These are phyloP conservation scores for Athelia sp. DNA, from an alignment of 1,284 basidiomycete genomes.

Conservation along the genomic window DNA sequence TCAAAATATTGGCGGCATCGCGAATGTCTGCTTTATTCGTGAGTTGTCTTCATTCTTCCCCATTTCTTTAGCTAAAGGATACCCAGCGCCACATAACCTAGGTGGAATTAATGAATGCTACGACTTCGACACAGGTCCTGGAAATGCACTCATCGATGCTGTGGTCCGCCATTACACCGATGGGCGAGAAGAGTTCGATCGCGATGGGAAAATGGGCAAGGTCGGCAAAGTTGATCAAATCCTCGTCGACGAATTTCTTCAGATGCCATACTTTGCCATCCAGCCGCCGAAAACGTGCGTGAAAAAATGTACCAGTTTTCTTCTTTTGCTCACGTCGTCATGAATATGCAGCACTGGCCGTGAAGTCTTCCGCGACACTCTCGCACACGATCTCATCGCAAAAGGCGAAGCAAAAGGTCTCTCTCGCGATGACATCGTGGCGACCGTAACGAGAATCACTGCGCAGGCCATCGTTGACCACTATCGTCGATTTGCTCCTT, in stretches of 20 bases:
- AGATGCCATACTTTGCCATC: conserved; percentile 3
- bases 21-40: conserved; percentile 6
- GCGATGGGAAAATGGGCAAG: conserved; percentile 1
- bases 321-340: too few relatives aligned
- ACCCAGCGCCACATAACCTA: neutral
- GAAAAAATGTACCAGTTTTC: too few relatives aligned
- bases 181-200: conserved; percentile 3
- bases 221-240: conserved; percentile 3
- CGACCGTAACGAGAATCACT: conserved; percentile 4
- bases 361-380: conserved; percentile 4
- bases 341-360: conserved; percentile 1
- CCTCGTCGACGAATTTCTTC: conserved; percentile 3
- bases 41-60: neutral
- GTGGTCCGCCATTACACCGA: conserved; percentile 3
- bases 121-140: conserved; percentile 5
- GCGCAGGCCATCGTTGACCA: conserved; percentile 2
- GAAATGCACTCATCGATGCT: conserved; percentile 5
- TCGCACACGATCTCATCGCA: conserved; percentile 3
- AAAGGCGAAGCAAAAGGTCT: conserved; percentile 4
- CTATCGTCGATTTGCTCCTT: neutral
- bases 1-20: conserved; percentile 6
- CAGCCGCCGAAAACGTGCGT: conserved; percentile 3
- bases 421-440: conserved; percentile 3
- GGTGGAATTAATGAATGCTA: conserved; percentile 4
- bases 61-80: neutral